Evolutionary conservation across 1,284 basidiomycete species (phyloP).

Genomic region (Tilletia walkeri): DNA sequence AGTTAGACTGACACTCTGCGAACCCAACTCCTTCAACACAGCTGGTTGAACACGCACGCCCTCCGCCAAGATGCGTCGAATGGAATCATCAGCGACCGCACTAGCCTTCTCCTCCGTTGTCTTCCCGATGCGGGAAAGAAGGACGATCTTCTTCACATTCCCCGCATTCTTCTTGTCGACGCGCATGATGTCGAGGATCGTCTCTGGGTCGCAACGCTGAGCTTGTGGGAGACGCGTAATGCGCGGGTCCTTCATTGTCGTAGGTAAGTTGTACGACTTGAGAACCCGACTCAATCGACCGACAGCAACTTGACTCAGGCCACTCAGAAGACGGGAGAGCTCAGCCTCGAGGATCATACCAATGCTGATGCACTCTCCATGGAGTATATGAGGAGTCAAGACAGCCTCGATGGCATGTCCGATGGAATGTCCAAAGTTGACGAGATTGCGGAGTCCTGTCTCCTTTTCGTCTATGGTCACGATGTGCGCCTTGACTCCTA

Average conservation of each 20-base stretch:
- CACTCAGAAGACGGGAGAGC: slow-evolving; percentile 45
- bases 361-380: slow-evolving; percentile 54
- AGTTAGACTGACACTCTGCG: slow-evolving; percentile 68
- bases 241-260: slow-evolving; percentile 47
- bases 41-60: slow-evolving; percentile 15
- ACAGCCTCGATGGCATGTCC: slow-evolving; percentile 56
- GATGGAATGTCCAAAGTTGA: slow-evolving; percentile 56
- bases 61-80: slow-evolving; percentile 68
- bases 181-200: slow-evolving; percentile 81
- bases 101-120: slow-evolving; percentile 91
- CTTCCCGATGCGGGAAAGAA: slow-evolving; percentile 83
- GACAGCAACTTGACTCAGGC: slow-evolving; percentile 52
- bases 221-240: slow-evolving; percentile 67
- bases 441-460: slow-evolving; percentile 54
- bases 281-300: slow-evolving; percentile 49
- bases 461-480: slow-evolving; percentile 55
- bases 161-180: slow-evolving; percentile 98
- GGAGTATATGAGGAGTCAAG: slow-evolving; percentile 52
- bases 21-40: not conserved
- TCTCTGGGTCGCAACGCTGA: slow-evolving; percentile 64
- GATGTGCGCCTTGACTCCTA: slow-evolving; percentile 55
- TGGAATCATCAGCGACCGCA: slow-evolving; percentile 74
- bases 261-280: slow-evolving; percentile 50
- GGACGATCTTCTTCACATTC: slow-evolving; percentile 84
- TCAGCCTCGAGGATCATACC: slow-evolving; percentile 56